phyloP scores from a whole-genome alignment of 139 green algal genomes.

The Micractinium conductrix region DNA sequence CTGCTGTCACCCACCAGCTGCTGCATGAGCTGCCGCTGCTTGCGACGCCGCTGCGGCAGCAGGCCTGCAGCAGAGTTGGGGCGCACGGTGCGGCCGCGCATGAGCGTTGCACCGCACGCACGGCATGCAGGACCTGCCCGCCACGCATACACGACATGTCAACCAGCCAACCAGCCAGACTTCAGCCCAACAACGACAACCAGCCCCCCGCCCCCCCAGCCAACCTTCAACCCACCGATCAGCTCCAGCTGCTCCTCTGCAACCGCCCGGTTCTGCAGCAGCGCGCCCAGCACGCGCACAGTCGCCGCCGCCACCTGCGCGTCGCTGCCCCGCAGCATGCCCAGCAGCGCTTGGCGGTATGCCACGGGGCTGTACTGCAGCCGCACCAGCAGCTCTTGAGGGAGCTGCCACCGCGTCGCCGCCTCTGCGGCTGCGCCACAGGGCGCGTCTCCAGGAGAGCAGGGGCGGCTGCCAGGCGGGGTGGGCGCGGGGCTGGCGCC shows the following conservation, averaged over 20 bases:
- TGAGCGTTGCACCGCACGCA: neutral
- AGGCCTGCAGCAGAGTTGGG: slow-evolving; percentile 39
- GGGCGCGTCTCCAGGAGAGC: neutral
- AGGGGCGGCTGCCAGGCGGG: neutral
- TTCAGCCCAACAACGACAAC: too few relatives aligned
- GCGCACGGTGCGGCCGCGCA: too few relatives aligned
- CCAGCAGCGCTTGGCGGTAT: slow-evolving; percentile 52
- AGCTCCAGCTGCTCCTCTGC: slow-evolving; percentile 52
- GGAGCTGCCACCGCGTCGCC: neutral
- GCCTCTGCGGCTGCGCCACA: neutral
- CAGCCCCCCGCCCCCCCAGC: neutral
- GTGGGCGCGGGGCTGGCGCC: neutral
- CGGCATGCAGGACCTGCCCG: neutral
- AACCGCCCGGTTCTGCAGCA: slow-evolving; percentile 45
- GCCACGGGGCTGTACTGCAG: slow-evolving; percentile 35
- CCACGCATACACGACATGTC: neutral
- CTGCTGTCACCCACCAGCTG: slow-evolving; percentile 39
- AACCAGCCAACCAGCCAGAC: neutral
- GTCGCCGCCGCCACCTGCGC: slow-evolving; percentile 49
- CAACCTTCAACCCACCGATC: slow-evolving; percentile 35
- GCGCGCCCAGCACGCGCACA: slow-evolving; percentile 53
- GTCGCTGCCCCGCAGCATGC: slow-evolving; percentile 46
- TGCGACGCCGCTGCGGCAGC: slow-evolving; percentile 41
- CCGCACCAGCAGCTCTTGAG: neutral
- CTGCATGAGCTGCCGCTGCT: slow-evolving; percentile 53